Evolutionary conservation across 2,329 filamentous ascomycete genomes (phyloP).

Genomic region (Penicillium sp.): DNA sequence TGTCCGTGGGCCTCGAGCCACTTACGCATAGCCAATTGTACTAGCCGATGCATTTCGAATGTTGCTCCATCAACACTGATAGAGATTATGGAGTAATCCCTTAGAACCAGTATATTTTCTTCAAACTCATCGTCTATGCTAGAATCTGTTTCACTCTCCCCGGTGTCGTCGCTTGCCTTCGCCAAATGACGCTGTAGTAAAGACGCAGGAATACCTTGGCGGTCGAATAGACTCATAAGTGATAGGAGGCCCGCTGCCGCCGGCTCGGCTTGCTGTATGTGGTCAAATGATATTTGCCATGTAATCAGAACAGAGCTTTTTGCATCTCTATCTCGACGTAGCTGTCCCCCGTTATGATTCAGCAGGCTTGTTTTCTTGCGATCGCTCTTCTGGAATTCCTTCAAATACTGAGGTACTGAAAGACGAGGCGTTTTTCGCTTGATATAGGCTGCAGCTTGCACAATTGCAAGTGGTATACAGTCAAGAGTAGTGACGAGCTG

Average conservation of each 20-base stretch:
- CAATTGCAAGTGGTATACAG: constrained; percentile 33
- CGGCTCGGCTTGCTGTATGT: constrained; percentile 22
- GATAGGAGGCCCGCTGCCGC: constrained; percentile 29
- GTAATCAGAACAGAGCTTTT: constrained; percentile 31
- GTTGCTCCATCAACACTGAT: neutral
- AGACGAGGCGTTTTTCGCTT: constrained; percentile 2
- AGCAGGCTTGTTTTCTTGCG: constrained; percentile 27
- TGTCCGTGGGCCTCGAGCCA: constrained; percentile 2
- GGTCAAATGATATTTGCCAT: constrained; percentile 37
- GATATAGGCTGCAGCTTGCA: constrained; percentile 33
- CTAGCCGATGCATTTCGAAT: constrained; percentile 12
- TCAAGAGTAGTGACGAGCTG: constrained; percentile 18
- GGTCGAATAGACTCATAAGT: constrained; percentile 31
- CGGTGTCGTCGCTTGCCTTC: neutral
- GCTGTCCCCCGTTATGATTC: constrained; percentile 23
- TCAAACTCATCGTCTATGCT: neutral
- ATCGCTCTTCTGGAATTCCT: constrained; percentile 37
- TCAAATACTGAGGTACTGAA: constrained; percentile 13
- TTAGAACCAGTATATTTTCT: neutral
- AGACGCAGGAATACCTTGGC: constrained; percentile 20
- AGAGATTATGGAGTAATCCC: constrained; percentile 9
- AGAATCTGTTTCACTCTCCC: neutral
- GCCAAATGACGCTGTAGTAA: neutral
- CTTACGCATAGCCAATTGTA: constrained; percentile 10
- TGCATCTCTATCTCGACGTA: constrained; percentile 22